Percentiles rank a stretch among this genome's conserved stretches.
Evolutionary conservation across 1,284 basidiomycete genomes (phyloP).

Genomic region (Exsudoporus floridanus): DNA sequence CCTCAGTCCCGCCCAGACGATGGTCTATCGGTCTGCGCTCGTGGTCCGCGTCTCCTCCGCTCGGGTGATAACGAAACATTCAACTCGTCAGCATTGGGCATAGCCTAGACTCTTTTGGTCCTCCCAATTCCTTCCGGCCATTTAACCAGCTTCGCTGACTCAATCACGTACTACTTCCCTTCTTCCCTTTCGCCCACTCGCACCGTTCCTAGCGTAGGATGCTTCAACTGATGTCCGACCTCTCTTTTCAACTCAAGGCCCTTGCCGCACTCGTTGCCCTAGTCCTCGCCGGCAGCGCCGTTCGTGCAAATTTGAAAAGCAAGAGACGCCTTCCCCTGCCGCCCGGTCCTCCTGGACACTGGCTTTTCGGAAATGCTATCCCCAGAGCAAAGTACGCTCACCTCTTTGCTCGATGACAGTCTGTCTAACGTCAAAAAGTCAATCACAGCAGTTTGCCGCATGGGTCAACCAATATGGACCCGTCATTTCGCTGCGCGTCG

Average conservation of each 20-base stretch:
- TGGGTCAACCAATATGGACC: conserved; percentile 41
- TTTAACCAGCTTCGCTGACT: conserved; percentile 3
- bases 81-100: neutral
- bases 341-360: conserved; percentile 36
- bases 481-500: conserved; percentile 37
- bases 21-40: neutral
- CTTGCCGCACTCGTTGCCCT: conserved; percentile 21
- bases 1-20: neutral
- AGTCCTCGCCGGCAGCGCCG: conserved; percentile 12
- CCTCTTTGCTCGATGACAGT: neutral
- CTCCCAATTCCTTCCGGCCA: conserved; percentile 1
- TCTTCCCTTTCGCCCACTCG: neutral
- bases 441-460: conserved; percentile 36
- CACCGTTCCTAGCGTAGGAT: neutral
- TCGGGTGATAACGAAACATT: neutral
- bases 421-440: conserved; percentile 17
- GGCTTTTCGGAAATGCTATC: conserved; percentile 30
- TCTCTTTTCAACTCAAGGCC: conserved; percentile 13
- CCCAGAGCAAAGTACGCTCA: conserved; percentile 28
- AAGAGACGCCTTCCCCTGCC: conserved; percentile 26
- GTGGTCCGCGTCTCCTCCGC: neutral
- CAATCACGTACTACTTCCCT: neutral
- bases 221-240: conserved; percentile 3
- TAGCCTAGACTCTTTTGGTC: neutral
- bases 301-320: conserved; percentile 11